Percentiles rank a stretch among this genome's conserved stretches.
Conservation (phyloP, 495 filamentous ascomycete species). For the Penicillium dipodomyicola region DNA sequence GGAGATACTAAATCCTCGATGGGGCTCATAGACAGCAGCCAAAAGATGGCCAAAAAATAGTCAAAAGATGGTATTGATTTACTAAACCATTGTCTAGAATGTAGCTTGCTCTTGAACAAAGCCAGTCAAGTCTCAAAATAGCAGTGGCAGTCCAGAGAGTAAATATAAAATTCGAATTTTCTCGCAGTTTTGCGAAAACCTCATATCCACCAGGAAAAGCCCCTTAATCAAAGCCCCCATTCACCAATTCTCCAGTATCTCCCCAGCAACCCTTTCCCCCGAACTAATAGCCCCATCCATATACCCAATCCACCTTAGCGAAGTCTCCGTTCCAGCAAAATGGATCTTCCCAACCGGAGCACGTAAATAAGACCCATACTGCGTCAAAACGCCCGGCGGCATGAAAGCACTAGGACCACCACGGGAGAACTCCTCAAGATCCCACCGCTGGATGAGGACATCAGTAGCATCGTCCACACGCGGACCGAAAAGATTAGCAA, state of each 20-base stretch:
- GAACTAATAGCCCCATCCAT: slow-evolving; percentile 35
- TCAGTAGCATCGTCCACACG: slow-evolving; percentile 13
- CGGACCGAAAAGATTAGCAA: slow-evolving; percentile 19
- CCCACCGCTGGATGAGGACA: slow-evolving; percentile 23
- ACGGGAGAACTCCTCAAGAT: slow-evolving; percentile 23
- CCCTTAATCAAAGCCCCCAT: not conserved
- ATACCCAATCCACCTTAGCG: slow-evolving; percentile 30
- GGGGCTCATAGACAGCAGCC: not conserved
- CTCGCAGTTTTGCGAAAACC: not conserved
- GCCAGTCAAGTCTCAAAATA: not conserved
- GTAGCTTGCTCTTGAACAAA: not conserved
- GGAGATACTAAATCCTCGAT: not conserved
- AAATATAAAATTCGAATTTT: not conserved
- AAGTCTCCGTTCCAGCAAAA: slow-evolving; percentile 34
- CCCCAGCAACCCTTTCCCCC: slow-evolving; percentile 24
- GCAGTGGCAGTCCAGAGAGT: not conserved
- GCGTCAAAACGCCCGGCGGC: slow-evolving; percentile 16
- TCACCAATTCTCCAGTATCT: not conserved
- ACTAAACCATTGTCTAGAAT: not conserved
- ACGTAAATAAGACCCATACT: slow-evolving; percentile 12
- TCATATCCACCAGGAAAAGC: not conserved
- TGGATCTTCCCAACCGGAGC: slow-evolving; percentile 24
- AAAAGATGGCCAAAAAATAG: not conserved
- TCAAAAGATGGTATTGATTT: not conserved
- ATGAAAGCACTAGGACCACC: slow-evolving; percentile 17